Conservation (phyloP, 2,329 filamentous ascomycete genomes). For the Zarea fungicola region DNA sequence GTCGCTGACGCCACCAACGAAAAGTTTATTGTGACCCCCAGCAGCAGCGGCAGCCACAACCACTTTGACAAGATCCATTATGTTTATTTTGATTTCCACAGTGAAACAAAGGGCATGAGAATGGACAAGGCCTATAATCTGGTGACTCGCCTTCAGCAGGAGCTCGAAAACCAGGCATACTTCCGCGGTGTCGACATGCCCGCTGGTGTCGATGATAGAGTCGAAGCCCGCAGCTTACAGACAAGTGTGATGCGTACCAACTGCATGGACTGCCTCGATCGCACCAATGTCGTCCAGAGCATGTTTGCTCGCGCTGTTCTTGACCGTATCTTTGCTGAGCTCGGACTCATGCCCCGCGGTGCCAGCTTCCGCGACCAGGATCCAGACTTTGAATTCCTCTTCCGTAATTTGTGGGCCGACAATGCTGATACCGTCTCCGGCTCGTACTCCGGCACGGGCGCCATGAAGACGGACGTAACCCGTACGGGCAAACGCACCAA, state of each 20-base stretch:
- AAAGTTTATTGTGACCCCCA: conserved; percentile 75
- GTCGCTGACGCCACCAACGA: conserved; percentile 68
- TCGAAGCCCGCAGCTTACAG: conserved; percentile 78
- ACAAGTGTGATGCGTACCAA: conserved; percentile 92
- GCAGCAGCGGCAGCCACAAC: conserved; percentile 48
- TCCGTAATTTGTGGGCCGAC: conserved; percentile 97
- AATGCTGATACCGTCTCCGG: conserved; percentile 94
- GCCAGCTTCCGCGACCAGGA: conserved; percentile 74
- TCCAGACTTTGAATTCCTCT: conserved; percentile 76
- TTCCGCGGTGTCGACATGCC: conserved; percentile 89
- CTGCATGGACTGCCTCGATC: conserved; percentile 98
- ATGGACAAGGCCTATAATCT: conserved; percentile 90
- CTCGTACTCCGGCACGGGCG: conserved; percentile 91
- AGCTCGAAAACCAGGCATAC: conserved; percentile 75
- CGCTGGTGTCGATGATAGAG: conserved; percentile 59
- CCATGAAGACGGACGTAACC: conserved; percentile 96
- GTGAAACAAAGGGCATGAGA: conserved; percentile 89
- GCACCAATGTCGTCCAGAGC: conserved; percentile 96
- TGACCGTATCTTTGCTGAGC: conserved; percentile 80
- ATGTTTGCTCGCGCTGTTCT: conserved; percentile 90
- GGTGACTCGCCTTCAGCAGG: conserved; percentile 73
- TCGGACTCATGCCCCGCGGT: conserved; percentile 71
- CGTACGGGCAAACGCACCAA: conserved; percentile 87
- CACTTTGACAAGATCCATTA: conserved; percentile 86
- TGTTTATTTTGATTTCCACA: conserved; percentile 97